A percentile compares a stretch with the other conserved stretches of the same genome.
These are phyloP conservation scores for Austropuccinia psidii DNA, from an alignment of 1,284 basidiomycete species.

Conservation along the genomic window DNA sequence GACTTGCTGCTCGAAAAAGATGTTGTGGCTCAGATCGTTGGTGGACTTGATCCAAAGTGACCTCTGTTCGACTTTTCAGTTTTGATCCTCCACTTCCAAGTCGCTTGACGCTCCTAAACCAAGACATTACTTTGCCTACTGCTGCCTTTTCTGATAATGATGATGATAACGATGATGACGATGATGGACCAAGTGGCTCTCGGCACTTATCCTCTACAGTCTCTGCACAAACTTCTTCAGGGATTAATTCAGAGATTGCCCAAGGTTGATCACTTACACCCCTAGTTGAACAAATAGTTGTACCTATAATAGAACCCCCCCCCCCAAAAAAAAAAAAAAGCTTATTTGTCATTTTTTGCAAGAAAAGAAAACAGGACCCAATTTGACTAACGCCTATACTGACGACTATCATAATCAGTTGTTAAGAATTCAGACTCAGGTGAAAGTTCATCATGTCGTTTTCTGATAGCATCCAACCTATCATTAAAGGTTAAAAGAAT, in stretches of 20 bases:
- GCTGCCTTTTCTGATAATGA: conserved; percentile 21
- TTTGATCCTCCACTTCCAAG: conserved; percentile 1
- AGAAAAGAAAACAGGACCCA: conserved; percentile 35
- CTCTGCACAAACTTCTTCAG: conserved; percentile 31
- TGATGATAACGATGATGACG: not conserved
- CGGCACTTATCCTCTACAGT: not conserved
- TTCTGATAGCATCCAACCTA: conserved; percentile 51
- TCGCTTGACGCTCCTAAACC: conserved; percentile 39
- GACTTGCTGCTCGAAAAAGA: not conserved
- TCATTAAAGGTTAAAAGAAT: conserved; percentile 51
- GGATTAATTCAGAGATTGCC: conserved; percentile 38
- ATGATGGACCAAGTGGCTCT: not conserved
- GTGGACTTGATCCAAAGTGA: not conserved
- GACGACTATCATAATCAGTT: conserved; percentile 2
- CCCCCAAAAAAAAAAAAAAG: too few relatives aligned
- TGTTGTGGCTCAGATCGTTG: not conserved
- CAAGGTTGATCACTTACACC: conserved; percentile 45
- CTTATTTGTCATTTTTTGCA: conserved; percentile 17
- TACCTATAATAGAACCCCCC: too few relatives aligned
- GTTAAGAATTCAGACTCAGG: conserved; percentile 20
- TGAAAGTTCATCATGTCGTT: conserved; percentile 48
- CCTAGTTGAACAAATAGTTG: conserved; percentile 45
- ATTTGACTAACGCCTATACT: conserved; percentile 9
- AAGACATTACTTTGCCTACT: conserved; percentile 43
- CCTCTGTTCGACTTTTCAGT: not conserved